Conservation (phyloP, 192 early-diverging fungal genomes). For the Pilobolus umbonatus region DNA sequence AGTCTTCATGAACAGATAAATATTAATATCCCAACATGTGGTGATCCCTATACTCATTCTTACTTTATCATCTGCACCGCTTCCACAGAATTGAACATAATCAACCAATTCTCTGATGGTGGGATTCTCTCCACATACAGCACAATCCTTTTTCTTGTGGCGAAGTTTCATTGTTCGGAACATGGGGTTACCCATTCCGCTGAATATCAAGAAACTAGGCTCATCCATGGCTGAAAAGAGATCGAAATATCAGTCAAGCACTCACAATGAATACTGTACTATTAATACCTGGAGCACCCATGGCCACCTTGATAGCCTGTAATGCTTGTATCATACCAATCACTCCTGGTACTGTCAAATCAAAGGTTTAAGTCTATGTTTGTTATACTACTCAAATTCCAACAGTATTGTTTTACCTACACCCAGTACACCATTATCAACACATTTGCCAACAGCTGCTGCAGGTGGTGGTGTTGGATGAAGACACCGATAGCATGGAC, state of each 20-base stretch:
- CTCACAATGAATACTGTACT: neutral
- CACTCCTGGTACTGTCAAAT: slow-evolving; percentile 73
- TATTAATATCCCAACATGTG: neutral
- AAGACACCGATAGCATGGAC: slow-evolving; percentile 96
- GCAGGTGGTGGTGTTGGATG: slow-evolving; percentile 90
- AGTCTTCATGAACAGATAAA: neutral
- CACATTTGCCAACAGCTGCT: slow-evolving; percentile 84
- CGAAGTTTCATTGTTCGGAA: slow-evolving; percentile 83
- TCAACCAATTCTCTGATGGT: slow-evolving; percentile 80
- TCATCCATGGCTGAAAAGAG: slow-evolving; percentile 35
- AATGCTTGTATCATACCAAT: slow-evolving; percentile 92
- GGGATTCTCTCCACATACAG: slow-evolving; percentile 82
- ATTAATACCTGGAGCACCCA: slow-evolving; percentile 32
- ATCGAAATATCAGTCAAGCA: neutral
- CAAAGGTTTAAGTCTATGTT: neutral
- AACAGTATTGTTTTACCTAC: slow-evolving; percentile 43
- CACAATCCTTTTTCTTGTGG: slow-evolving; percentile 61
- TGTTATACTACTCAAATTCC: neutral
- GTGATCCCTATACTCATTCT: neutral
- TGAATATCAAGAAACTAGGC: slow-evolving; percentile 77
- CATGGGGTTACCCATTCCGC: slow-evolving; percentile 59
- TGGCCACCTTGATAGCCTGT: slow-evolving; percentile 83
- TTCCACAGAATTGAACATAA: slow-evolving; percentile 89
- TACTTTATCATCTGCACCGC: slow-evolving; percentile 72
- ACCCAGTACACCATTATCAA: slow-evolving; percentile 90